phyloP scores from a whole-genome alignment of 2,329 filamentous ascomycete species.

The Colletotrichum magnum region DNA sequence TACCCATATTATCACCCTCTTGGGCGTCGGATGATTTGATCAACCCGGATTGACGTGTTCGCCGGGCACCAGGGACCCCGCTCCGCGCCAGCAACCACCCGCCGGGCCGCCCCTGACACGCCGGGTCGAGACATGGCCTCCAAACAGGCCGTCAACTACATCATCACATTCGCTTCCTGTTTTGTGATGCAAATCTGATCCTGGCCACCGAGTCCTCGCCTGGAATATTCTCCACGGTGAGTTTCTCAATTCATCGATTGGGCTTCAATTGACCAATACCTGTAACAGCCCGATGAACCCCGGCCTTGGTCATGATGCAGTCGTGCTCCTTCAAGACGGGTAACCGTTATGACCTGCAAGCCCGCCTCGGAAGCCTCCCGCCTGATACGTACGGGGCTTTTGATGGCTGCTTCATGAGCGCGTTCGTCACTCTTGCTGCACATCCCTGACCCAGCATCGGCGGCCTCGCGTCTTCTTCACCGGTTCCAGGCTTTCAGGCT shows the following conservation, averaged over 20 bases:
- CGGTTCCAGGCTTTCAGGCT: not conserved
- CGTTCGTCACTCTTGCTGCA: not conserved
- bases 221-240: not conserved
- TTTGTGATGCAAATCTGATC: not conserved
- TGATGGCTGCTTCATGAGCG: not conserved
- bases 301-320: slow-evolving; percentile 7
- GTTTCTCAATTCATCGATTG: slow-evolving; percentile 6
- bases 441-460: not conserved
- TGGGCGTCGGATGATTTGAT: not conserved
- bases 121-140: slow-evolving; percentile 27
- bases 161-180: slow-evolving; percentile 9
- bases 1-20: not conserved
- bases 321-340: not conserved
- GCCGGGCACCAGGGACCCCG: not conserved
- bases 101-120: slow-evolving; percentile 7
- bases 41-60: not conserved
- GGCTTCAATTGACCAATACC: slow-evolving; percentile 24
- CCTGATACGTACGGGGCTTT: not conserved
- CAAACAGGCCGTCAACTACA: slow-evolving; percentile 33
- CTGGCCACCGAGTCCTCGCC: not conserved
- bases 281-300: slow-evolving; percentile 14
- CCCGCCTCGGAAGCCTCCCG: not conserved
- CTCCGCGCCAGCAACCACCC: not conserved
- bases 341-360: not conserved
- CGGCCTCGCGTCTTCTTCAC: not conserved